Evolutionary conservation across 2,329 filamentous ascomycete species (phyloP).

Genomic region (Acarospora socialis): DNA sequence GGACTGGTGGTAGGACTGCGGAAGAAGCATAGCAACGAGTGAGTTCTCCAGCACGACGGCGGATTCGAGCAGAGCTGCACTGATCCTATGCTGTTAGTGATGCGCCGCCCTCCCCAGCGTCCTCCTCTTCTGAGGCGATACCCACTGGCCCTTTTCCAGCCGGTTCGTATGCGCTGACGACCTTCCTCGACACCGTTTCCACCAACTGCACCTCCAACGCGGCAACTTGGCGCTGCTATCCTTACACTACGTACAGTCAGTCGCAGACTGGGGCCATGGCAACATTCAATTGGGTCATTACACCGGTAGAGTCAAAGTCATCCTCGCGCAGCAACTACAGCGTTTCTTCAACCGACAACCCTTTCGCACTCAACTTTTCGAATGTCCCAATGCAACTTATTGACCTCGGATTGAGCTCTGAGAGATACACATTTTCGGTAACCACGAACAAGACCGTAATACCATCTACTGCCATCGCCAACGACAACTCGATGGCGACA

Average conservation of each 20-base stretch:
- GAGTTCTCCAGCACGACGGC: constrained; percentile 1
- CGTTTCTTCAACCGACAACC: constrained; percentile 43
- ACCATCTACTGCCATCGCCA: constrained; percentile 31
- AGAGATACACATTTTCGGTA: constrained; percentile 46
- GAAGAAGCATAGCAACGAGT: constrained; percentile 12
- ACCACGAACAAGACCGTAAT: constrained; percentile 38
- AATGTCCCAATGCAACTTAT: constrained; percentile 37
- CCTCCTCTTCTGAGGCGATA: constrained; percentile 9
- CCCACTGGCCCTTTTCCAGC: constrained; percentile 36
- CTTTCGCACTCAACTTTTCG: constrained; percentile 42
- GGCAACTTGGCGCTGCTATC: constrained; percentile 48
- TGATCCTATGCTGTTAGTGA: constrained; percentile 4
- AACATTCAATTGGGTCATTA: constrained; percentile 50
- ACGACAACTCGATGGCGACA: constrained; percentile 32
- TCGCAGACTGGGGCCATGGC: constrained; percentile 29
- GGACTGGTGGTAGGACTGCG: constrained; percentile 20
- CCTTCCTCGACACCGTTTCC: constrained; percentile 39
- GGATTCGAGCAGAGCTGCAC: not conserved
- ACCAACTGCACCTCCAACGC: constrained; percentile 45
- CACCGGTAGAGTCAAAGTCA: no score
- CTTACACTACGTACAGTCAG: constrained; percentile 37
- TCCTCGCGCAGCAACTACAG: constrained; percentile 28
- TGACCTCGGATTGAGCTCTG: constrained; percentile 33
- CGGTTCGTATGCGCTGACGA: constrained; percentile 48
- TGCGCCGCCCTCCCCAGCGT: constrained; percentile 4